Conservation (phyloP, 306 rosid species). For the Cicer yamashitae region DNA sequence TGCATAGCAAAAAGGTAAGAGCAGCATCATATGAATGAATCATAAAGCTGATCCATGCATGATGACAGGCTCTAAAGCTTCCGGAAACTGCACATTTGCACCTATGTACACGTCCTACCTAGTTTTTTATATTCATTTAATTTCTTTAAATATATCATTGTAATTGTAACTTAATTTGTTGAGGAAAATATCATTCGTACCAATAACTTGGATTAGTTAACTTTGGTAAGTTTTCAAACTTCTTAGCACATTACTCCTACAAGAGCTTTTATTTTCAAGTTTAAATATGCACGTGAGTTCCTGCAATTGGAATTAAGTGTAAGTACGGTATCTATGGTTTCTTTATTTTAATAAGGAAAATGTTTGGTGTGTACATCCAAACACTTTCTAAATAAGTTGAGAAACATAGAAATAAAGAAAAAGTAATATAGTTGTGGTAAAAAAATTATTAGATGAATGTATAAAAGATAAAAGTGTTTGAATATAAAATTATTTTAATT, state of each 20-base stretch:
- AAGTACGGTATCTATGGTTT: neutral
- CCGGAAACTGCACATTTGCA: constrained; percentile 40
- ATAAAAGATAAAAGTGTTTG: too few relatives aligned
- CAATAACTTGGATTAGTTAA: constrained; percentile 9
- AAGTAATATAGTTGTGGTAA: too few relatives aligned
- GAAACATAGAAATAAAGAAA: too few relatives aligned
- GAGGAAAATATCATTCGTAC: neutral
- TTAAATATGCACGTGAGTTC: constrained; percentile 21
- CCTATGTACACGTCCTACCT: neutral
- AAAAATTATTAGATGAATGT: too few relatives aligned
- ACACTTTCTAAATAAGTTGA: too few relatives aligned
- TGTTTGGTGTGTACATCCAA: too few relatives aligned
- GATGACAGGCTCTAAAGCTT: constrained; percentile 45
- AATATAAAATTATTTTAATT: too few relatives aligned
- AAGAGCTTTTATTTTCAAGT: constrained; percentile 14
- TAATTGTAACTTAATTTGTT: neutral
- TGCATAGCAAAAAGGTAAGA: constrained; percentile 42
- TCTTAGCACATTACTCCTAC: neutral
- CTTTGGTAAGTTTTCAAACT: constrained; percentile 1
- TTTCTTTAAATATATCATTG: neutral
- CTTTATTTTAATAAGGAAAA: too few relatives aligned
- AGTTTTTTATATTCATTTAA: neutral
- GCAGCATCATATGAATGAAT: constrained; percentile 27
- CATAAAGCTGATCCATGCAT: constrained; percentile 48
- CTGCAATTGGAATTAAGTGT: neutral